A percentile compares a stretch with the other conserved stretches of the same genome.
Evolutionary conservation across 2,329 filamentous ascomycete genomes (phyloP).

Genomic region (Botrytis tulipae): DNA sequence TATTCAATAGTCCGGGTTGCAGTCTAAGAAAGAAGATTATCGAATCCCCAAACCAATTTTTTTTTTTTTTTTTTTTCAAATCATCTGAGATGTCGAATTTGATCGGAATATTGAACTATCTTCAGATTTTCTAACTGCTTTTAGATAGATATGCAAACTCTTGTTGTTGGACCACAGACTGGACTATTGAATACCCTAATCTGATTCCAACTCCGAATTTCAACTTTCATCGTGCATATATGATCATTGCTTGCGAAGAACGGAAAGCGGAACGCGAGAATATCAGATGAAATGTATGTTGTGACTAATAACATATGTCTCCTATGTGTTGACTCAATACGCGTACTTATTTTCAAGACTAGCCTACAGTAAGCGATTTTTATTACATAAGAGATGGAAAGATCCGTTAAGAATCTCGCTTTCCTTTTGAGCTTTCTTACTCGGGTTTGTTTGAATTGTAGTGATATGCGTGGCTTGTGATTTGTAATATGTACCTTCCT

Average conservation of each 20-base stretch:
- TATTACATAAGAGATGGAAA: not conserved
- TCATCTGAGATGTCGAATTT: no score
- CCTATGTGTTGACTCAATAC: not conserved
- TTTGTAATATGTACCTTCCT: not conserved
- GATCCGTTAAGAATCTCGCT: not conserved
- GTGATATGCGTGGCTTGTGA: fast-evolving
- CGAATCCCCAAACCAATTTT: no score
- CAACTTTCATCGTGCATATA: not conserved
- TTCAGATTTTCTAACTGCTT: no score
- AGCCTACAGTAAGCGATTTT: not conserved
- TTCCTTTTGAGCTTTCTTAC: not conserved
- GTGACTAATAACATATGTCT: not conserved
- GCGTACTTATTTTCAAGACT: not conserved
- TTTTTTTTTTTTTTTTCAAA: no score
- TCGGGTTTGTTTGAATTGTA: not conserved
- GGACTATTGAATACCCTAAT: no score
- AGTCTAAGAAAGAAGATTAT: no score
- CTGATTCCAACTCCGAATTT: no score
- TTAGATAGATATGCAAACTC: no score
- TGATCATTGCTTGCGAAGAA: not conserved
- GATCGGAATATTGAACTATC: no score
- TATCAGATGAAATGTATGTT: not conserved
- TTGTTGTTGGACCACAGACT: no score
- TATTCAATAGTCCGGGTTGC: no score
- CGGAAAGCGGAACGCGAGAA: not conserved